Evolutionary conservation across 345 rosid genomes (phyloP), one percentile per base, ranked within the genome.

Genomic region (Hibiscus mutabilis): DNA sequence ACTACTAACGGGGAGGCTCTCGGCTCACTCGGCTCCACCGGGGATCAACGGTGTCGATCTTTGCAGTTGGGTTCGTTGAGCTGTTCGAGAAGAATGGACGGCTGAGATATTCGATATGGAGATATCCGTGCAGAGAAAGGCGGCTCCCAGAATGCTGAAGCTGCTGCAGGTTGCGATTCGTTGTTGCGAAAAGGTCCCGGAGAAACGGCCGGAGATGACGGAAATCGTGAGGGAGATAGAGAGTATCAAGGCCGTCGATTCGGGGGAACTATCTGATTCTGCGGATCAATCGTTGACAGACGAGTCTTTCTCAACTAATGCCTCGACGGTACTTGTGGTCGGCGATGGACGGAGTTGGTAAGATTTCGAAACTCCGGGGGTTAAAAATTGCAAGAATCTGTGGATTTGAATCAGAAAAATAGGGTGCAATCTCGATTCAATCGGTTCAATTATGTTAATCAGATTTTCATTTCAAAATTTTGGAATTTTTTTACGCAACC

Each of bases 11-110:
- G 82, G 85, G 1, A 79, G 85, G 42, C 60, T 79, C 24, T 52
- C 82, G 2, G 73, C 56, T 15, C 40, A 76, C 44, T 75, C 84
- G 1, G 86, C 90, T 31, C 86, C 90, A 2, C 78, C 83, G 6
- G 92, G 85, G 22, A 44, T 73, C 60, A 69, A 75, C 11, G 84
- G 84, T 2, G 84, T 79, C 11, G 87, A 88, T 40, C 88, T 88
- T 2, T 53, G 75, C 64, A 82, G 79, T 14, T 86, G 90, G 92
- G 87, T 88, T 61, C 79, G 79, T 35, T 33, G 84, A 68, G 90
- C 93, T 0, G 85, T 86, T 5, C 80, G 87, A 55, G 93, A 88
- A 68, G 90, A 86, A 68, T 86, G 90, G 90, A 84, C 86, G 5
- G 84, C 82, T 0, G 90, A 86, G 87, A 83, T 88, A 33, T 80